Base-by-base conservation (phyloP, 1,139 yeast species). In the Yamadazyma diddensiae region DNA sequence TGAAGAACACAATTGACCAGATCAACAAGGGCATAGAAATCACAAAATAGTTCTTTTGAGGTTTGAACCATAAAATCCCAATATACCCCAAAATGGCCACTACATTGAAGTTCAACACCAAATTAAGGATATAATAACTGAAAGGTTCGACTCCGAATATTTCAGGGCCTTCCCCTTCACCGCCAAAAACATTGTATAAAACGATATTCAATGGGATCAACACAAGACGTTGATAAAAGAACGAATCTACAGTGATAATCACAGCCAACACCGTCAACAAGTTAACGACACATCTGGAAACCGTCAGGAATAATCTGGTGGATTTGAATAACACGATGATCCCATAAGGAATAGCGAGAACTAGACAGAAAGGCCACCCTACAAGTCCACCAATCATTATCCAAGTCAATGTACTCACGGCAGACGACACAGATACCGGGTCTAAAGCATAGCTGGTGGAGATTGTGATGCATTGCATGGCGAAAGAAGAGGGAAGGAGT, bases 331-430 rank as follows among this genome's bases (percentile, higher is more conserved):
- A 19, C 12, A 63, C 52, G 42, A 61, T 65, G 0, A 65, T 2
- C 2, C 77, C 71, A 42, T 80, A 65, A 0, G 95, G 94, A 3
- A 74, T 41, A 2, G 81, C 79, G 35, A 87, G 59, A 0, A 76
- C 79, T 37, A 85, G 58, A 0, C 83, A 77, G 58, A 90, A 90
- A 1, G 97, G 97, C 97, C 97, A 90, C 1, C 97, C 97, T 21
- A 83, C 43, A 1, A 90, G 51, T 0, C 94, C 94, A 5, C 92
- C 95, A 13, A 83, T 41, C 23, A 74, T 62, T 30, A 74, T 66
- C 63, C 72, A 72, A 1, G 73, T 50, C 26, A 83, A 62, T 2
- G 79, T 76, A 4, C 29, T 24, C 1, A 55, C 45, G 2, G 54
- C 35, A 8, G 47, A 42, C 3, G 24, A 22, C 1, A 42, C 28